phyloP scores from a whole-genome alignment of 768 basidiomycete species.

The Boletus edulis region DNA sequence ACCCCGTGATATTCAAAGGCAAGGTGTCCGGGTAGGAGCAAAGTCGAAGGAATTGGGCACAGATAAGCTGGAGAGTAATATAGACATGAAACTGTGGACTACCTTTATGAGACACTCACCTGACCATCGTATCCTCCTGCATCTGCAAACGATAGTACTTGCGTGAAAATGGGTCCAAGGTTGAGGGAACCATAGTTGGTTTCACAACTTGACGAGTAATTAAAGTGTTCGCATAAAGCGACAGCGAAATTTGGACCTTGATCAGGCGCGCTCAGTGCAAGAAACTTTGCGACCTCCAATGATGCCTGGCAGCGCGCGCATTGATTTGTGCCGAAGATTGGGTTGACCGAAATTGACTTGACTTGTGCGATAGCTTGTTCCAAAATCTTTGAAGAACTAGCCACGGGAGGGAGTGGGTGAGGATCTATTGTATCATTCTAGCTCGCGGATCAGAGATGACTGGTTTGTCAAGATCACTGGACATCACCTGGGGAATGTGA shows the following conservation, averaged over 20 bases:
- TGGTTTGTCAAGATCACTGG: not conserved
- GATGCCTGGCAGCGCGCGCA: conserved; percentile 62
- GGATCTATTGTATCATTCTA: conserved; percentile 60
- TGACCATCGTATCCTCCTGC: conserved; percentile 73
- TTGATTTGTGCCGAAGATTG: conserved; percentile 49
- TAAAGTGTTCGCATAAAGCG: conserved; percentile 58
- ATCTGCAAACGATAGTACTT: conserved; percentile 69
- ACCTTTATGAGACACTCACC: conserved; percentile 32
- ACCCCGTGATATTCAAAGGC: conserved; percentile 59
- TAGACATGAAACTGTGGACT: not conserved
- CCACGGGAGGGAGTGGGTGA: conserved; percentile 60
- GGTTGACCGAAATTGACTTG: conserved; percentile 50
- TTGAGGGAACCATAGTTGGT: conserved; percentile 44
- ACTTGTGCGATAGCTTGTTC: conserved; percentile 56
- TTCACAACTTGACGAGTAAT: conserved; percentile 50
- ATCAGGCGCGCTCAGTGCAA: conserved; percentile 60
- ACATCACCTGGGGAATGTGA: conserved; percentile 46
- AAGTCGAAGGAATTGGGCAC: conserved; percentile 54
- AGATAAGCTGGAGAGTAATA: conserved; percentile 44
- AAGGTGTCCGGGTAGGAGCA: conserved; percentile 59
- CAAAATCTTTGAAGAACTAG: conserved; percentile 45
- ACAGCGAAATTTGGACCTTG: conserved; percentile 57
- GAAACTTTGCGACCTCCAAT: conserved; percentile 63
- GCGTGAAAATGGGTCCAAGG: conserved; percentile 62
- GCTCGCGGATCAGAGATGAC: not conserved